A percentile compares a stretch with the other conserved stretches of the same genome.
These are phyloP conservation scores for Seiridium cupressi DNA, from an alignment of 2,329 filamentous ascomycete genomes.

Conservation along the genomic window DNA sequence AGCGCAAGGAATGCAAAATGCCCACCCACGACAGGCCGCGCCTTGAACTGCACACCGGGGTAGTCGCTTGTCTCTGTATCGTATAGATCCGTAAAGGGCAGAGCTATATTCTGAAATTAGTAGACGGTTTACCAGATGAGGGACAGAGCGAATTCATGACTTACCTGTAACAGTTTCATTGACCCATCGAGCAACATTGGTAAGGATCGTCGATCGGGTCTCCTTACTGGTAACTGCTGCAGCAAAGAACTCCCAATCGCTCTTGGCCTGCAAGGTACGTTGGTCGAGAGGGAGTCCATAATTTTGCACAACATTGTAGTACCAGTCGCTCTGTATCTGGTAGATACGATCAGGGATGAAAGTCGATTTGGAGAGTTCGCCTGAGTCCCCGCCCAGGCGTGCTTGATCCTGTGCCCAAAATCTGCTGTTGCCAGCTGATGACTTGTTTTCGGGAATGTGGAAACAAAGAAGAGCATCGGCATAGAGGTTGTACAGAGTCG, in stretches of 20 bases:
- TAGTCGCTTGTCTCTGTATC: slow-evolving; percentile 76
- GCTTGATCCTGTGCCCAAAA: slow-evolving; percentile 19
- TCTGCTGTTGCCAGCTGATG: slow-evolving; percentile 17
- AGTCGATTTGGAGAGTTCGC: slow-evolving; percentile 20
- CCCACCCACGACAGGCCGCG: slow-evolving; percentile 78
- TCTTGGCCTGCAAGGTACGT: slow-evolving; percentile 82
- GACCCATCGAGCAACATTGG: slow-evolving; percentile 75
- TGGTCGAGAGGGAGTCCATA: slow-evolving; percentile 83
- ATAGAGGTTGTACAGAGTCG: slow-evolving; percentile 76
- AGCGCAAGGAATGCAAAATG: slow-evolving; percentile 86
- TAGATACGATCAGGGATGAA: slow-evolving; percentile 79
- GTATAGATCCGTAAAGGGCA: slow-evolving; percentile 79
- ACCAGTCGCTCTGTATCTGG: slow-evolving; percentile 78
- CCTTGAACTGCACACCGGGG: slow-evolving; percentile 74
- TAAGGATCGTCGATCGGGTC: slow-evolving; percentile 69
- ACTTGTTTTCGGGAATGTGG: slow-evolving; percentile 44
- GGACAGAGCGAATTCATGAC: slow-evolving; percentile 13
- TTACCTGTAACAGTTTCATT: slow-evolving; percentile 73
- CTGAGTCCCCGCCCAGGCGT: slow-evolving; percentile 10
- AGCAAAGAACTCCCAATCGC: slow-evolving; percentile 89
- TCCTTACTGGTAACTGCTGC: slow-evolving; percentile 71
- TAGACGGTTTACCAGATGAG: not conserved
- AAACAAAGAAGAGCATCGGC: slow-evolving; percentile 78
- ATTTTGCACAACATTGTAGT: slow-evolving; percentile 72
- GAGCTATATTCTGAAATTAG: slow-evolving; percentile 41